Base-by-base conservation (phyloP, 2,329 filamentous ascomycete genomes). In the Paecilomyces formosus region DNA sequence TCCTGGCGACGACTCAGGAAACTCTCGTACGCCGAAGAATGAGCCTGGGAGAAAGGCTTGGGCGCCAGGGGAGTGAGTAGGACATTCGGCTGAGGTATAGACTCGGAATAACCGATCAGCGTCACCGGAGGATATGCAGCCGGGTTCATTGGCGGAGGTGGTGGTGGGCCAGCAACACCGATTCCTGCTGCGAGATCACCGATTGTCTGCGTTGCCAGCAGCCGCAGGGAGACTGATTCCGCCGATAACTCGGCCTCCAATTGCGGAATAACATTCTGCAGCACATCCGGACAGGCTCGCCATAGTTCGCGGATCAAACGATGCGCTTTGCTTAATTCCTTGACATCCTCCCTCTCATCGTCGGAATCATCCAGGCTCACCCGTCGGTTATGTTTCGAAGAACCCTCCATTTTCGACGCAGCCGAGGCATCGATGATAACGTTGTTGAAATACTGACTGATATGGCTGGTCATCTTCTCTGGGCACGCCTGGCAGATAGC, bases 391-490 rank as follows among this genome's bases (percentile, higher is more conserved):
- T 69, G 65, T 62, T 76, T 80, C 26, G 67, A 68, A 18, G 63
- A 57, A 3, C 83, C 84, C 62, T 85, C 87, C 57, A 78, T 63
- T 64, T 82, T 77, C 21, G 78, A 79, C 53, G 84, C 81, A 12
- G 79, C 84, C 39, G 87, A 92, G 3, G 92, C 89, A 69, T 97
- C 92, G 61, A 97, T 86, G 59, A 99, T 95, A 55, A 97, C 92
- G 58, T 96, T 92, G 74, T 92, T 96, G 72, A 99, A 99, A 73
- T 97, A 99, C 69, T 96, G 92, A 64, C 91, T 93, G 58, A 97
- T 88, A 65, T 95, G 91, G 61, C 92, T 88, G 1, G 91, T 88
- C 93, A 99, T 97, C 74, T 95, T 95, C 65, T 97, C 93, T 0
- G 90, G 86, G 65, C 88, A 95, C 18, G 84, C 84, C 67, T 92